Evolutionary conservation across 2,329 filamentous ascomycete genomes (phyloP).

Genomic region (Phyllosticta paracitricarpa): DNA sequence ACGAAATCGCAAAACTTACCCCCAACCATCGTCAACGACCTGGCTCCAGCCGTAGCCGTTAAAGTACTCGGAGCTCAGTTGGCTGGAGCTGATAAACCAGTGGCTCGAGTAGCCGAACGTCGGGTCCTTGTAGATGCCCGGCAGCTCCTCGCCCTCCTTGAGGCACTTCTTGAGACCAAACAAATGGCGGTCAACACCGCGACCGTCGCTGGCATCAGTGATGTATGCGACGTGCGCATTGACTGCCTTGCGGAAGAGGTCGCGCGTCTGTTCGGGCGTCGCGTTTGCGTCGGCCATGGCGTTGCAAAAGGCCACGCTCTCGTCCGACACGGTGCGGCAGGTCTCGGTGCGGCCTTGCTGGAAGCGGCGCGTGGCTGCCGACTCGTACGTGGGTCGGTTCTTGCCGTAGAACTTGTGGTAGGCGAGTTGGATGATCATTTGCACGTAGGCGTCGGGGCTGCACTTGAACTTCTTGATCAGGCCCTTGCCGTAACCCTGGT

Average conservation of each 20-base stretch:
- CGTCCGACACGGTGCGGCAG: constrained; percentile 83
- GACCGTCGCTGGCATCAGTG: constrained; percentile 75
- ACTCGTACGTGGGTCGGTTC: constrained; percentile 96
- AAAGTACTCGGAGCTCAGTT: constrained; percentile 93
- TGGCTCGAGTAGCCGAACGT: constrained; percentile 73
- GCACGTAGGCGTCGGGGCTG: constrained; percentile 93
- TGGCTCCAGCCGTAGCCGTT: constrained; percentile 99
- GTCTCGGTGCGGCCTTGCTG: constrained; percentile 95
- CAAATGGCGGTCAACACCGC: constrained; percentile 91
- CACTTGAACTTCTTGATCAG: constrained; percentile 99
- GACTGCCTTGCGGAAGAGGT: constrained; percentile 73
- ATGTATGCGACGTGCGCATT: constrained; percentile 85
- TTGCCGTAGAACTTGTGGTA: constrained; percentile 99
- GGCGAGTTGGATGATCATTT: constrained; percentile 96
- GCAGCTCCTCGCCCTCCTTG: constrained; percentile 67
- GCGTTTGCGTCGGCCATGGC: constrained; percentile 65
- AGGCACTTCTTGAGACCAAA: constrained; percentile 92
- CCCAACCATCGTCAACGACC: constrained; percentile 90
- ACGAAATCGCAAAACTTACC: constrained; percentile 29
- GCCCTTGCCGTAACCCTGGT: constrained; percentile 95
- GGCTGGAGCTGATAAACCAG: constrained; percentile 83
- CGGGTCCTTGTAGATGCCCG: constrained; percentile 77
- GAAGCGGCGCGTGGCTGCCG: constrained; percentile 87
- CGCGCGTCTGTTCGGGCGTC: constrained; percentile 55
- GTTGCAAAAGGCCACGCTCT: constrained; percentile 80